Conservation (phyloP, 1,284 basidiomycete genomes). For the Cutaneotrichosporon cutaneum region DNA sequence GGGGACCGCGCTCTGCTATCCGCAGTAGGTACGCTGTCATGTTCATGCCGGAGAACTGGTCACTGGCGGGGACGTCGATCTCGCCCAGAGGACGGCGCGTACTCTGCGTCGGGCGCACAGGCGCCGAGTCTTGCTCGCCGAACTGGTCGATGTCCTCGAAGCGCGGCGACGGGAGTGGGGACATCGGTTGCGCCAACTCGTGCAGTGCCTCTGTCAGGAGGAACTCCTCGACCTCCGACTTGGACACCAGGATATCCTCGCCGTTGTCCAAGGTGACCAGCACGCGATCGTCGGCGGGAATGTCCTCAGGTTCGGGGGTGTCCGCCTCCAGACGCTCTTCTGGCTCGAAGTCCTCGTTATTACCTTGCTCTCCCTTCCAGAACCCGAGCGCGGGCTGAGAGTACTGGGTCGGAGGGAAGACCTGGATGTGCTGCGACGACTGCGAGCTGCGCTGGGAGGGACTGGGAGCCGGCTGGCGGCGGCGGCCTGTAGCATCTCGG, state of each 20-base stretch:
- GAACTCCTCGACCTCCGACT: background rate
- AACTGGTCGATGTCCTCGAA: background rate
- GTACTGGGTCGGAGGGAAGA: background rate
- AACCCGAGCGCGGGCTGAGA: background rate
- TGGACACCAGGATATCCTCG: background rate
- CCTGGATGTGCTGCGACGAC: background rate
- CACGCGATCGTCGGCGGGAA: background rate
- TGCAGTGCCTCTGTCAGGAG: background rate
- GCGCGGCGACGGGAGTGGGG: background rate
- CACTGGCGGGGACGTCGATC: background rate
- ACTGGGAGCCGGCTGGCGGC: background rate
- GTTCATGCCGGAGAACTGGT: constrained; percentile 4
- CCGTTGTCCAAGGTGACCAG: constrained; percentile 2
- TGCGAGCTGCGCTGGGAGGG: background rate
- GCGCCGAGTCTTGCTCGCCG: background rate
- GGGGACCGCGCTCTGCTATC: background rate
- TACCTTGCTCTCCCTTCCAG: background rate
- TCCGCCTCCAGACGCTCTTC: background rate
- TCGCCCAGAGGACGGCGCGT: background rate
- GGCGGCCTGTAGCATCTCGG: background rate
- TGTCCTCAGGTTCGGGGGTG: background rate
- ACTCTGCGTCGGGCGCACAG: background rate
- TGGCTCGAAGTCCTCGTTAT: background rate
- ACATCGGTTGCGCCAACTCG: background rate
- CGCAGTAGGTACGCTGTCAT: constrained; percentile 12